Base-by-base conservation (phyloP, 164 flowering plant species). In the Berberis thunbergii region DNA sequence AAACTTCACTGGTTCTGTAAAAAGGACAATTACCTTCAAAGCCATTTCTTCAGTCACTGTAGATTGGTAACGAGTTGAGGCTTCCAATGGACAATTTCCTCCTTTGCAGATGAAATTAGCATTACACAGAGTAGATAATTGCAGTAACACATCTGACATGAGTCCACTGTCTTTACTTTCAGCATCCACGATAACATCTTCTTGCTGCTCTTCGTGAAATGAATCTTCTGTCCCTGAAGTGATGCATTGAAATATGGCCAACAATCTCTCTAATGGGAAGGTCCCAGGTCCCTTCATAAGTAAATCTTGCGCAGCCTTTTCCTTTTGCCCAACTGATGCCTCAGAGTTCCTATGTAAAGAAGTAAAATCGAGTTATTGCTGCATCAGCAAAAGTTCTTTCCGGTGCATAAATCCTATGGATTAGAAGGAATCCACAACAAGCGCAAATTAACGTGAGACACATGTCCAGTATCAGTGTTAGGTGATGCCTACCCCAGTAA, bases 271-370 rank as follows among this genome's bases (percentile, higher is more conserved):
- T 69, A 95, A 66, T 3, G 97, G 92, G 62, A 95, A 91, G 67
- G 88, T 86, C 62, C 99, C 97, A 52, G 99, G 97, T 39, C 99
- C 97, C 73, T 87, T 95, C 84, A 88, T 73, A 62, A 85, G 79
- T 67, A 76, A 64, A 74, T 89, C 97, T 62, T 84, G 84, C 60
- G 87, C 94, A 48, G 80, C 86, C 53, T 60, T 69, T 72, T 89
- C 99, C 78, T 86, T 83, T 69, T 78, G 58, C 69, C 84, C 86
- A 71, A 67, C 67, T 54, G 87, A 69, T 69, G 81, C 85, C 64
- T 78, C 84, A 11, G 92, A 84, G 59, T 62, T 67, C 96, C 97
- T 91, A 61, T 45, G 10, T 6, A 54, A n/a, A 58, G 49, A 67
- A 50, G 40, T 11, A 12, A 3, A 40, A 49, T 39, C 39, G 3